phyloP scores from a whole-genome alignment of 768 basidiomycete genomes.

The Mycena vulgaris region DNA sequence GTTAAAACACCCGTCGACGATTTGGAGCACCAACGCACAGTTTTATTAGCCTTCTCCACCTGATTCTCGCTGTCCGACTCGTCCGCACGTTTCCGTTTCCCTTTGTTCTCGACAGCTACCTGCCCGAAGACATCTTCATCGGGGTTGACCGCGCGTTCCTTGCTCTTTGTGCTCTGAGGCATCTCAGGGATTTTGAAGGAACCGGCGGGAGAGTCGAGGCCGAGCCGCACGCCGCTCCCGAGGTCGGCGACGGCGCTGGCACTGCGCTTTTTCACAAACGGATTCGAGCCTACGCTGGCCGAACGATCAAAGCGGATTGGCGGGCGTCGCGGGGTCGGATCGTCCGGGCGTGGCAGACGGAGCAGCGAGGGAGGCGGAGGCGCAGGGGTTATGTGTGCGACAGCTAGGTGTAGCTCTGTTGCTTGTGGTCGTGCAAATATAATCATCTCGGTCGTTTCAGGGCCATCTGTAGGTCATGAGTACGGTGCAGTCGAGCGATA shows the following conservation, averaged over 20 bases:
- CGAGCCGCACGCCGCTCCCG: constrained; percentile 56
- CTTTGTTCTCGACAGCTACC: constrained; percentile 43
- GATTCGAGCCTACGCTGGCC: constrained; percentile 30
- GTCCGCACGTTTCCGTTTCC: constrained; percentile 45
- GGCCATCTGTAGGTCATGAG: constrained; percentile 63
- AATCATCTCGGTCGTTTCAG: constrained; percentile 78
- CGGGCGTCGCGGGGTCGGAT: constrained; percentile 83
- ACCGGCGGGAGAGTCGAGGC: constrained; percentile 26
- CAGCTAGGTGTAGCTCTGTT: constrained; percentile 60
- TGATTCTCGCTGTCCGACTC: constrained; percentile 31
- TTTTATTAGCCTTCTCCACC: constrained; percentile 47
- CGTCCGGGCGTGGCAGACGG: constrained; percentile 77
- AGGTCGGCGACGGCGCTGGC: constrained; percentile 49
- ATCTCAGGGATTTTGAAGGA: constrained; percentile 28
- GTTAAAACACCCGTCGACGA: neutral
- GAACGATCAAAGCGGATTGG: constrained; percentile 58
- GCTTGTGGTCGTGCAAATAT: constrained; percentile 57
- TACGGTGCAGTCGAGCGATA: neutral
- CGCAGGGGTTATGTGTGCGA: constrained; percentile 69
- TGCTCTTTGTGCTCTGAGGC: constrained; percentile 24
- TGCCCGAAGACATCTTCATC: constrained; percentile 51
- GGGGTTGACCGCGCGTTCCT: constrained; percentile 28
- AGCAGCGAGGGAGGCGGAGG: constrained; percentile 52
- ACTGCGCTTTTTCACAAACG: constrained; percentile 39
- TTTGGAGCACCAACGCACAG: constrained; percentile 58